phyloP scores from a whole-genome alignment of 208 protist species.

The Wallacemonas sp. region DNA sequence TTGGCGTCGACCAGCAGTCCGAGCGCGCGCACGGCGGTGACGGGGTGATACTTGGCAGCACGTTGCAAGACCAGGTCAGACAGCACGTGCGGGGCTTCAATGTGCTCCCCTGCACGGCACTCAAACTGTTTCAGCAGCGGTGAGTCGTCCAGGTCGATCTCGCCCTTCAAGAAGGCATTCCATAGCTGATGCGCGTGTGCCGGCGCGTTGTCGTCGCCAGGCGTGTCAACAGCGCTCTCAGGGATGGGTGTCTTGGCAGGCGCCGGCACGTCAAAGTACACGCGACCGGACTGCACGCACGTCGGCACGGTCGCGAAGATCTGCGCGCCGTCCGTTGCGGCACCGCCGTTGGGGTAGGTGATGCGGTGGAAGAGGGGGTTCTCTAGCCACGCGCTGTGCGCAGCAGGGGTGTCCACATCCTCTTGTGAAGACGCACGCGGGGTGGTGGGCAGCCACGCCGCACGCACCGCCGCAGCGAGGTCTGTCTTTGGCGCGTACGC shows the following conservation, averaged over 20 bases:
- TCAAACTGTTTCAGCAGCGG: background rate
- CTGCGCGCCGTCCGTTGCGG: background rate
- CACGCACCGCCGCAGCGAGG: background rate
- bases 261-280: conserved; percentile 12
- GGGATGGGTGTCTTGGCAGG: background rate
- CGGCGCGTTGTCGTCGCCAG: background rate
- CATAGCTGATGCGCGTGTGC: background rate
- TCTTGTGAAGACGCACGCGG: background rate
- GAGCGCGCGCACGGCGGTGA: conserved; percentile 17
- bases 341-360: conserved; percentile 2
- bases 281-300: conserved; percentile 28
- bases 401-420: background rate
- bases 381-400: conserved; percentile 5
- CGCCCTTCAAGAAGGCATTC: background rate
- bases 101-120: background rate
- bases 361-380: conserved; percentile 8
- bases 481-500: background rate
- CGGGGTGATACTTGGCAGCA: conserved; percentile 19
- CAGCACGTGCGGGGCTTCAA: conserved; percentile 5
- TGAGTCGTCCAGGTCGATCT: background rate
- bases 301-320: conserved; percentile 22
- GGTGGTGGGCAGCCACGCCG: background rate
- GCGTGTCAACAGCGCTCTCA: background rate
- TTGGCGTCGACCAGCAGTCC: background rate
- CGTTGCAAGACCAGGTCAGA: conserved; percentile 6